Conservation (phyloP, 2,329 filamentous ascomycete species). For the Curvularia eragrostidis region DNA sequence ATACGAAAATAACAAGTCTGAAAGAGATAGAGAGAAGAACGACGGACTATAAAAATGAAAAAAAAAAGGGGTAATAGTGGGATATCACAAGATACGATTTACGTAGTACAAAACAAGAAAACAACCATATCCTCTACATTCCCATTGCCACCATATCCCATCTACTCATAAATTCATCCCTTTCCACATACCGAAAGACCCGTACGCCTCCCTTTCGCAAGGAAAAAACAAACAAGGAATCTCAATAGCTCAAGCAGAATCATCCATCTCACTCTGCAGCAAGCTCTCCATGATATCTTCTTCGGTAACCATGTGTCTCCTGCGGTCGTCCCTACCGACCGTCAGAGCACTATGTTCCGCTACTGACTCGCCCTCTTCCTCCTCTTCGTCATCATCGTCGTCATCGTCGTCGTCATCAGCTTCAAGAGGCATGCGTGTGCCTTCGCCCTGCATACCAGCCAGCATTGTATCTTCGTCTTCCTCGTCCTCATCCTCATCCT, state of each 20-base stretch:
- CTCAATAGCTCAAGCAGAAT: slow-evolving; percentile 8
- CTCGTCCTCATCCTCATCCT: slow-evolving; percentile 28
- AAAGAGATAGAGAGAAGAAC: too few relatives aligned
- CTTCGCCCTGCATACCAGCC: slow-evolving; percentile 44
- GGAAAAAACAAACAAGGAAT: neutral
- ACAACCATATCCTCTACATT: neutral
- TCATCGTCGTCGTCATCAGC: slow-evolving; percentile 36
- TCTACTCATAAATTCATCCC: neutral
- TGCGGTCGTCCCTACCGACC: slow-evolving; percentile 12
- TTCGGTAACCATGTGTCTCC: slow-evolving; percentile 33
- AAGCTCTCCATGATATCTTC: slow-evolving; percentile 46
- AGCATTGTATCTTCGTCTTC: slow-evolving; percentile 46
- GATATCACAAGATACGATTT: neutral
- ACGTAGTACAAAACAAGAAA: neutral
- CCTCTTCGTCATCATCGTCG: slow-evolving; percentile 20
- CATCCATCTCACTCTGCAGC: slow-evolving; percentile 26
- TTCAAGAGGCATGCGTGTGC: slow-evolving; percentile 44
- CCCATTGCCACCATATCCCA: too few relatives aligned
- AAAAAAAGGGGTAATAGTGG: neutral
- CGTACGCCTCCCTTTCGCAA: neutral
- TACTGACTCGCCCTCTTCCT: slow-evolving; percentile 5
- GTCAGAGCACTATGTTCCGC: slow-evolving; percentile 16
- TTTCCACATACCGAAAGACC: neutral
- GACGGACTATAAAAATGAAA: too few relatives aligned
- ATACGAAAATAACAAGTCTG: too few relatives aligned